Evolutionary conservation across 768 basidiomycete genomes (phyloP), one percentile per base, ranked within the genome.

Genomic region (Boletus rubropictus): DNA sequence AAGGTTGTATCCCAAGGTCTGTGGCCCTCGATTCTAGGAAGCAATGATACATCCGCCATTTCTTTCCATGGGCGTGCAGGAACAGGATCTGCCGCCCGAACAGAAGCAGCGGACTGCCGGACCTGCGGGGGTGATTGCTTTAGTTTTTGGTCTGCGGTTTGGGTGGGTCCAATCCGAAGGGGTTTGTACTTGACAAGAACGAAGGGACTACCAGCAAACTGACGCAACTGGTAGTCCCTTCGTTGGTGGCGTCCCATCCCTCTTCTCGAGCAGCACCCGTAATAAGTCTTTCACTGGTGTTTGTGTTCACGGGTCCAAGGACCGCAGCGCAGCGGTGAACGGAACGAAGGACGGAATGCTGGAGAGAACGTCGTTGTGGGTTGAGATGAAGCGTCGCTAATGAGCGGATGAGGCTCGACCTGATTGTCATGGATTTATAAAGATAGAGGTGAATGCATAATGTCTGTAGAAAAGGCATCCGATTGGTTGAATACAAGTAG

Each of bases 171-270:
- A 8, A 71, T 75, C n/a, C 86, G 75, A 28, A 90, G 65, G 1
- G 89, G 88, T 64, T 86, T 90, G 70, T 91, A 83, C 61, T 88
- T 86, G 70, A 92, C 89, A n/a, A n/a, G n/a, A n/a, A n/a, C n/a
- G n/a, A n/a, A n/a, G n/a, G n/a, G n/a, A n/a, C n/a, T n/a, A n/a
- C n/a, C n/a, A n/a, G n/a, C n/a, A n/a, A n/a, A n/a, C n/a, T n/a
- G n/a, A n/a, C n/a, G n/a, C n/a, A n/a, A 42, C 57, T 51, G 3
- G 44, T 50, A 3, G 46, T 49, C 5, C 54, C 47, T 29, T 55
- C 50, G 9, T 39, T 25, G 22, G 46, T 43, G 41, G 18, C 46
- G 32, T 20, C 49, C 39, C 42, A 17, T 52, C 69, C 64, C 54
- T 80, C 81, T 56, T 82, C 81, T 29, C 55, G 63, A 12, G 67